A percentile compares a stretch with the other conserved stretches of the same genome.
phyloP scores from a whole-genome alignment of 768 basidiomycete species.

The Rhodosporidiobolus odoratus region DNA sequence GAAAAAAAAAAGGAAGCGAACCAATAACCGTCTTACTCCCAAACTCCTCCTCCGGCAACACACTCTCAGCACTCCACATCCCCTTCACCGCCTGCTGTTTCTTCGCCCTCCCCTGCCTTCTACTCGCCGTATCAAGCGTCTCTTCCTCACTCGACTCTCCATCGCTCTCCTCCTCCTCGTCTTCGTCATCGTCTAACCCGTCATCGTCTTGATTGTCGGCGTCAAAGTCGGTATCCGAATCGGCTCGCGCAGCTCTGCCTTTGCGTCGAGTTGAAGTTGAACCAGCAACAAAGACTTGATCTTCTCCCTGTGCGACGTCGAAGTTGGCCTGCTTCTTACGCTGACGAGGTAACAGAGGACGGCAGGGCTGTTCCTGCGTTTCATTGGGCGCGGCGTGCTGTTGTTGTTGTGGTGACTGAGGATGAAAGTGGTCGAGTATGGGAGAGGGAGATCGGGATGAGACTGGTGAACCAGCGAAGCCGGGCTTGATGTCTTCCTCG shows the following conservation, averaged over 20 bases:
- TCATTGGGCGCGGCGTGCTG: no score
- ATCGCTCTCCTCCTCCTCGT: not conserved
- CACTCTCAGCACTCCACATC: not conserved
- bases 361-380: no score
- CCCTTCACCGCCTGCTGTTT: not conserved
- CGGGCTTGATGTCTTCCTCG: not conserved
- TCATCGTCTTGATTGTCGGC: not conserved
- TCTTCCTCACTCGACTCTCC: not conserved
- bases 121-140: not conserved
- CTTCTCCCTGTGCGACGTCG: no score
- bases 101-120: not conserved
- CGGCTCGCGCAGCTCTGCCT: no score
- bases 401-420: no score
- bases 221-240: no score
- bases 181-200: not conserved
- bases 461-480: not conserved
- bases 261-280: no score
- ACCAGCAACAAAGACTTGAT: no score
- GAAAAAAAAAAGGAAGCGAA: not conserved
- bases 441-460: not conserved
- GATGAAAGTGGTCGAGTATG: not conserved
- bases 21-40: slow-evolving; percentile 11
- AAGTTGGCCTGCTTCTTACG: no score
- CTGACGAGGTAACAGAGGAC: no score
- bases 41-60: slow-evolving; percentile 11